Conservation (phyloP, 345 rosid genomes). For the Acer negundo region DNA sequence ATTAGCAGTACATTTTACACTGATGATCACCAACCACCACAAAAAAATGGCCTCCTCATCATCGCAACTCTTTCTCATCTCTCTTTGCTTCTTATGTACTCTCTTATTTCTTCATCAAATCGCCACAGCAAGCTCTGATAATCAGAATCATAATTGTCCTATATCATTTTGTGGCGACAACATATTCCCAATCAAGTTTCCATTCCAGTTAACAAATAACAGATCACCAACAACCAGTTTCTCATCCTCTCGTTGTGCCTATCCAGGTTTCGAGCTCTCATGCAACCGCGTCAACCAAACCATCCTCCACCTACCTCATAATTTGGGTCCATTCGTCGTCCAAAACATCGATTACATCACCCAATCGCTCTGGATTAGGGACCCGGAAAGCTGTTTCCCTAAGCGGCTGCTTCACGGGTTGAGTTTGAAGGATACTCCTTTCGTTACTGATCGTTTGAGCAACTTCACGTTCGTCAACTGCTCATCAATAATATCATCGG, state of each 20-base stretch:
- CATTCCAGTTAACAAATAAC: conserved; percentile 15
- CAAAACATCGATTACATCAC: background rate
- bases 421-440: conserved; percentile 15
- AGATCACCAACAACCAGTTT: background rate
- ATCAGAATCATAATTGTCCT: background rate
- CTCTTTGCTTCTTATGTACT: background rate
- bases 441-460: background rate
- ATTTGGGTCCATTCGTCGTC: background rate
- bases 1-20: background rate
- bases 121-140: background rate
- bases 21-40: background rate
- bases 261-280: conserved; percentile 9
- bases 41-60: background rate
- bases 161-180: background rate
- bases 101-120: background rate
- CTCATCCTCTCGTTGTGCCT: conserved; percentile 8
- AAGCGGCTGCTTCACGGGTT: conserved; percentile 25
- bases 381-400: conserved; percentile 9
- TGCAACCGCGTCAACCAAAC: background rate
- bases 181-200: conserved; percentile 7
- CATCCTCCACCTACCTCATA: background rate
- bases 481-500: conserved; percentile 6
- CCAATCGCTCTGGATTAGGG: background rate
- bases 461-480: conserved; percentile 39
- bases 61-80: background rate